Percentiles rank a stretch among this genome's conserved stretches.
These are phyloP conservation scores for Ophiostoma quercus DNA, from an alignment of 2,329 filamentous ascomycete genomes.

Conservation along the genomic window DNA sequence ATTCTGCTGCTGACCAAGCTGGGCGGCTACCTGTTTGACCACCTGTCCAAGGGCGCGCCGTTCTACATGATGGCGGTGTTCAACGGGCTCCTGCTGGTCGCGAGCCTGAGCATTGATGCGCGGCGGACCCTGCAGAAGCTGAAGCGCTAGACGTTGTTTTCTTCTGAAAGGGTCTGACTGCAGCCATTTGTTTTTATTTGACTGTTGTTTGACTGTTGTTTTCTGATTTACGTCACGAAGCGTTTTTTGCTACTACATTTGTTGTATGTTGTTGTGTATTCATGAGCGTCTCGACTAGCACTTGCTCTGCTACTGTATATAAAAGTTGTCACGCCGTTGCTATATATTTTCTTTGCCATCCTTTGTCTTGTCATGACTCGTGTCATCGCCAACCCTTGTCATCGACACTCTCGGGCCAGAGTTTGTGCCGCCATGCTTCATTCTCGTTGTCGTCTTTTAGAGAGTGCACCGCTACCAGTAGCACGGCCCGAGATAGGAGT, in stretches of 20 bases:
- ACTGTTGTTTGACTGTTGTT: neutral
- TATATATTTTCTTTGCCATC: neutral
- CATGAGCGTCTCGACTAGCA: neutral
- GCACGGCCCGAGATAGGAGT: neutral
- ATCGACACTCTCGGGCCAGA: neutral
- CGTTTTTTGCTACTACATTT: neutral
- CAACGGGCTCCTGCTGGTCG: slow-evolving; percentile 66
- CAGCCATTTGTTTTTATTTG: neutral
- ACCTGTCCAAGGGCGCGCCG: slow-evolving; percentile 65
- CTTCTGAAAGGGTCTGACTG: neutral
- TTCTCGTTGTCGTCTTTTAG: neutral
- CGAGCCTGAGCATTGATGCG: slow-evolving; percentile 48
- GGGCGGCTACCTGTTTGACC: slow-evolving; percentile 82
- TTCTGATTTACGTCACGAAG: neutral
- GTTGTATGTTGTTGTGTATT: neutral
- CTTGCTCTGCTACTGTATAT: slow-evolving; percentile 2
- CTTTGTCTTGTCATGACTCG: neutral
- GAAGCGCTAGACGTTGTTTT: slow-evolving; percentile 8
- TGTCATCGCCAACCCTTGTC: neutral
- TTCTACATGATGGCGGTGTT: slow-evolving; percentile 94
- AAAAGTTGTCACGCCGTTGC: neutral
- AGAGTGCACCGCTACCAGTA: neutral
- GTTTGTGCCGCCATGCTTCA: neutral
- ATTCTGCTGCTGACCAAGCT: slow-evolving; percentile 89
- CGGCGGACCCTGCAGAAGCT: slow-evolving; percentile 33